phyloP scores from a whole-genome alignment of 305 asterid genomes.

The Petunia hybrid region DNA sequence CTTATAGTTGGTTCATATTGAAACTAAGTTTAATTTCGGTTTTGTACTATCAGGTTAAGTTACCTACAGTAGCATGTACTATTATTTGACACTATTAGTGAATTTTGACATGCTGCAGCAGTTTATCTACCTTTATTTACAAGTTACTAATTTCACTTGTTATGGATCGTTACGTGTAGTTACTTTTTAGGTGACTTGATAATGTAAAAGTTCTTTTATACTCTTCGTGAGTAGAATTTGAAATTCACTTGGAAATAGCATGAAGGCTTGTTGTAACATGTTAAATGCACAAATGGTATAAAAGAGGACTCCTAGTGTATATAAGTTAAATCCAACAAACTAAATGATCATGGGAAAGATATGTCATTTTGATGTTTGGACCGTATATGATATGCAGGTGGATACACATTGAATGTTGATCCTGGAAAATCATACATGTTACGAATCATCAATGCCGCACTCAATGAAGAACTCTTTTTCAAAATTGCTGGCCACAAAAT shows the following conservation, averaged over 20 bases:
- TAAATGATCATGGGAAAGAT: neutral
- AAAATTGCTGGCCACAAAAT: slow-evolving; percentile 74
- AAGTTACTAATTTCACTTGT: neutral
- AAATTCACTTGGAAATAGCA: neutral
- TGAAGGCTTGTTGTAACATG: neutral
- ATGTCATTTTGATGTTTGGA: neutral
- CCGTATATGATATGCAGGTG: slow-evolving; percentile 42
- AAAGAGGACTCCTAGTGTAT: neutral
- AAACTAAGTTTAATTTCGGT: neutral
- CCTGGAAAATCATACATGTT: slow-evolving; percentile 75
- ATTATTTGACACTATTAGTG: neutral
- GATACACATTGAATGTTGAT: slow-evolving; percentile 58
- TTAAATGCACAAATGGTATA: neutral
- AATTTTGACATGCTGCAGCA: neutral
- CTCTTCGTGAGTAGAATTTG: neutral
- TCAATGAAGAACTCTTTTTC: slow-evolving; percentile 87
- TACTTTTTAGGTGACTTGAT: neutral
- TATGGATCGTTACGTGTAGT: neutral
- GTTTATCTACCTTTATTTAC: neutral
- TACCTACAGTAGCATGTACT: neutral
- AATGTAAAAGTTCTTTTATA: neutral
- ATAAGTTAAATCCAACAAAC: neutral
- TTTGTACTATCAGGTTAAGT: neutral
- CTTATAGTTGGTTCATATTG: neutral
- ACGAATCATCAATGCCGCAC: slow-evolving; percentile 88